phyloP scores from a whole-genome alignment of 1,284 basidiomycete genomes.

The Gymnopus androsaceus region DNA sequence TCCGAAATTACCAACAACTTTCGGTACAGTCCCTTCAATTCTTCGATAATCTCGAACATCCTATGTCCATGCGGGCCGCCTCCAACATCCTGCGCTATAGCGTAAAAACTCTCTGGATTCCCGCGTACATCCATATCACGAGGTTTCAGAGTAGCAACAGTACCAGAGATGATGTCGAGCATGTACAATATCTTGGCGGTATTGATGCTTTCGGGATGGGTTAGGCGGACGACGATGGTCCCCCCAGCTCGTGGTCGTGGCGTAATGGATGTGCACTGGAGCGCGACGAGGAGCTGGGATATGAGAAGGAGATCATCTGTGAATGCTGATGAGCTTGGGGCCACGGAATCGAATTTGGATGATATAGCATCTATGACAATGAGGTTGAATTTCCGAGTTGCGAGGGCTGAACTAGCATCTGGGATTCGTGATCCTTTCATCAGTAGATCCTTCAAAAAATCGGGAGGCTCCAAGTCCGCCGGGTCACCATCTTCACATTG shows the following conservation, averaged over 20 bases:
- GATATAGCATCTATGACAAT: neutral
- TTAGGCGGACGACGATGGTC: neutral
- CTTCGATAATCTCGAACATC: neutral
- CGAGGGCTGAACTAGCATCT: neutral
- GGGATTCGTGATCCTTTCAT: no score
- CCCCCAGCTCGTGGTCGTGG: neutral
- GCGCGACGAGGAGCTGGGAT: constrained; percentile 4
- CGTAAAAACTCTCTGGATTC: constrained; percentile 7
- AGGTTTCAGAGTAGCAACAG: constrained; percentile 2
- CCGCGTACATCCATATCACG: neutral
- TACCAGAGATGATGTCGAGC: constrained; percentile 6
- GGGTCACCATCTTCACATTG: no score
- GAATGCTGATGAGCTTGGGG: neutral
- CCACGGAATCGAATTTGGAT: neutral
- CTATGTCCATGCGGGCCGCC: constrained; percentile 4
- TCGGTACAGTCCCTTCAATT: constrained; percentile 6
- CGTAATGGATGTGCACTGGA: neutral
- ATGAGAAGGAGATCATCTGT: neutral
- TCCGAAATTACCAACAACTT: neutral
- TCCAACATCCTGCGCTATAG: constrained; percentile 6
- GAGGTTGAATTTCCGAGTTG: neutral
- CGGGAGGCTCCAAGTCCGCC: no score
- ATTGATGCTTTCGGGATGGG: neutral
- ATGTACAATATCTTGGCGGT: constrained; percentile 2
- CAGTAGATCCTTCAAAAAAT: neutral